Evolutionary conservation across 78 protist genomes (phyloP), one percentile per base, ranked within the genome.

Genomic region (Dictyostelium brefeldianum): DNA sequence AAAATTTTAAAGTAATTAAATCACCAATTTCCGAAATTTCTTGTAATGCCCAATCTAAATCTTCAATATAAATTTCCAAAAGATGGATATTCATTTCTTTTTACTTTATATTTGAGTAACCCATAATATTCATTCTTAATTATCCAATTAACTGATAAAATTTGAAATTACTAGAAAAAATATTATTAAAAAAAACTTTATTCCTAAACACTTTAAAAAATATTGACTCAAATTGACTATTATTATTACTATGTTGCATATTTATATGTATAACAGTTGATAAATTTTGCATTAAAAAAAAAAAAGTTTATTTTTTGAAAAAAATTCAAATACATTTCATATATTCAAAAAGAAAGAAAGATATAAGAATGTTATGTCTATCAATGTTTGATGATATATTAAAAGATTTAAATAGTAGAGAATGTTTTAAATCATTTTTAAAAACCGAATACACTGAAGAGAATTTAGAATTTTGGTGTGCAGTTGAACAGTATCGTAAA

Each of bases 1-100:
- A 20, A n/a, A 43, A 71, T 41, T 43, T 71, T 22, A 71, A 31
- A 41, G 57, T 20, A 47, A 71, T 71, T 15, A 41, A 18, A 51
- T 81, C 90, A 48, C 97, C 98, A 43, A 95, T 53, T 17, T 89
- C 96, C 48, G 84, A 78, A 47, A 98, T 46, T 4, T 7, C 59
- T 27, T 54, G 64, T 18, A 97, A 80, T 4, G 98, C 99, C 22
- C 64, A 29, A 2, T 81, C 96, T 0, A 98, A 31, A 71, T 99
- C 99, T 62, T 92, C 99, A 4, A 48, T 62, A n/a, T n/a, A n/a
- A 51, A 51, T 51, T 51, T 14, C 57, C 57, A 51, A 51, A 51
- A 14, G 14, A 11, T 1, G 14, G 10, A 7, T 51, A 51, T 51
- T 51, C 57, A 51, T 51, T 51, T 51, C 57, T 51, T 51, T 11